Base-by-base conservation (phyloP, 2,329 filamentous ascomycete species). In the Sporothrix sp. region DNA sequence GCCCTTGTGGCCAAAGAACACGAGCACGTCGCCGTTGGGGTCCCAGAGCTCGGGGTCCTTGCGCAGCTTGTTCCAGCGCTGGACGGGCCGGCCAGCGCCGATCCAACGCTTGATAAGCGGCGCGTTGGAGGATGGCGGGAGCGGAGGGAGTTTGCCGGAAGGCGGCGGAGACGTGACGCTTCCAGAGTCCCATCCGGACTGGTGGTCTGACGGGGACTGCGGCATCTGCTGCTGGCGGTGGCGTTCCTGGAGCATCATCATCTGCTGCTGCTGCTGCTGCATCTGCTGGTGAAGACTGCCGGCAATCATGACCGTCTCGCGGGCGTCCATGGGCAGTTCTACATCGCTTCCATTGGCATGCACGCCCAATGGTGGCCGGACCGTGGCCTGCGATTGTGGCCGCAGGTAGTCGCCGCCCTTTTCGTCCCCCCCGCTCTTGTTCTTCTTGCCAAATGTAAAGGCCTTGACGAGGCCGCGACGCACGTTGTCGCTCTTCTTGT, bases 1-100 rank as follows among this genome's bases (percentile, higher is more conserved):
- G 39, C 68, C 66, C 54, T 68, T 70, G 21, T 71, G 68, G 0
- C 72, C 69, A 6, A 81, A 69, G 59, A 72, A 81, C 2, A 82
- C 68, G 9, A 81, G 64, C 13, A 79, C 78, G 53, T 82, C 78
- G 20, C 78, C 78, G 51, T 78, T 76, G 0, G 72, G 71, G 57
- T 81, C 75, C 78, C 78, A 82, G 2, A 81, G 62, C 56, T 81
- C 78, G 1, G 76, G 75, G 44, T 81, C 78, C 59, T 79, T 78
- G 9, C 73, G 68, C 2, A 79, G 65, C 58, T 78, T 78, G 57
- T 76, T 78, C 76, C 76, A 79, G 27, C 70, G 65, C 46, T 74
- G 69, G 0, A 72, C 67, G 0, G 72, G 68, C 13, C 70, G 64
- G 1, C 75, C 74, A 3, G 63, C 67, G 0, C 76, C 76, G 11